Evolutionary conservation across 2,329 filamentous ascomycete species (phyloP), one percentile per base, ranked within the genome.

Genomic region (Trichoderma atroviride): DNA sequence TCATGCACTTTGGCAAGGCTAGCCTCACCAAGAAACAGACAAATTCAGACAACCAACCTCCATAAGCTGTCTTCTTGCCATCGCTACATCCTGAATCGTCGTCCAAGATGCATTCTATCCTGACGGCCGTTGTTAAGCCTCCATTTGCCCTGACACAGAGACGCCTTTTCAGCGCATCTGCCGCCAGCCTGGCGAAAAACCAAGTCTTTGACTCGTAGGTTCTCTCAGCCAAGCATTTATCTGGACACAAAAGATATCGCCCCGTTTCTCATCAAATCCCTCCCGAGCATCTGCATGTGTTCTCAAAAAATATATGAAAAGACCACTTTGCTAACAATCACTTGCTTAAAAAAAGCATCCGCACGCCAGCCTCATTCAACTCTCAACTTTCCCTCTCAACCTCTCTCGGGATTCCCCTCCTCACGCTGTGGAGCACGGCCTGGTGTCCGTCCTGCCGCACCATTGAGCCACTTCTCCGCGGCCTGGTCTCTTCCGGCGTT

Each of bases 371-470:
- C 73, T 83, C 87, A 71, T 84, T 89, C 76, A 77, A 84, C 74
- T 86, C 83, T 22, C 85, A 88, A 78, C 81, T 87, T 69, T 81
- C 85, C n/a, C 80, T 87, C 63, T 86, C 85, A 3, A 83, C 84
- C 2, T 85, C 86, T 6, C 80, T 86, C 6, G 81, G 84, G 55
- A 83, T 78, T 3, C 87, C 87, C 2, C 83, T 89, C n/a, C 75
- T 89, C 68, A 88, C 87, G 1, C 79, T 89, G 52, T 90, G 87
- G 87, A 88, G 86, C 0, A 82, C 87, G 0, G 85, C 85, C 9
- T 89, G 83, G 79, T 89, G 87, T 76, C 78, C 83, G 5, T 85
- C 86, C 19, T 89, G 87, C 76, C 81, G 80, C 57, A 76, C 78
- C 37, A 81, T 89, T 29, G 78, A 79, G 5, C 87, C 87, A 4